Evolutionary conservation across 495 filamentous ascomycete species (phyloP), one percentile per base, ranked within the genome.

Genomic region (Annulohypoxylon nitens): DNA sequence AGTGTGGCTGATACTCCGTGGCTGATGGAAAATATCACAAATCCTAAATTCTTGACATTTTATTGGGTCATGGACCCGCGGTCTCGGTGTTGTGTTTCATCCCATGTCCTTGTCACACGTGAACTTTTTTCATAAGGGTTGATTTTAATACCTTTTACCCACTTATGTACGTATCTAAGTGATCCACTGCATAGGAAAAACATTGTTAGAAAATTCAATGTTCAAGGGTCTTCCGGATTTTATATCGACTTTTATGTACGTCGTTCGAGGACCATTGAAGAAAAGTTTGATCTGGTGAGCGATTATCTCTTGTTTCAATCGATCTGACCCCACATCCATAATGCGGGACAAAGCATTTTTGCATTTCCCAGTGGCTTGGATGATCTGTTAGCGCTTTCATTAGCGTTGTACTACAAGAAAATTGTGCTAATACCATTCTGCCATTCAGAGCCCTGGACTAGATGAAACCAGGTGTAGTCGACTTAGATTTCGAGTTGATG

Each of bases 1-100:
- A 25, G 6, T 58, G 64, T 72, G 73, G 71, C 74, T 74, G 43
- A 34, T 61, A 14, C 7, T 34, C 12, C 36, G 64, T 75, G 73
- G 69, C 68, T 62, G 36, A 54, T 45, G 8, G 9, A n/a, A 37
- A 23, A 50, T 57, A 67, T 68, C 58, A 43, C 39, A 71, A 67
- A 63, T 63, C 23, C 20, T 18, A 71, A 64, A 63, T 63, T n/a
- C 33, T 12, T 25, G 12, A 14, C 25, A 37, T 63, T 50, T 23
- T 18, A 73, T 67, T 68, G 70, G 70, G 45, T 33, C 34, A 33
- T n/a, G 20, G 39, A 33, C 36, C 50, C n/a, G 53, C n/a, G 6
- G n/a, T 8, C 14, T 57, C 33, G 30, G 30, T 20, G 36, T 60
- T 43, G 30, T 20, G 36, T 60, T 43, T 60, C 37, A 43, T 39